These are phyloP conservation scores for Dactylis glomerata DNA, from an alignment of 176 grass and related monocot genomes.

Conservation along the genomic window DNA sequence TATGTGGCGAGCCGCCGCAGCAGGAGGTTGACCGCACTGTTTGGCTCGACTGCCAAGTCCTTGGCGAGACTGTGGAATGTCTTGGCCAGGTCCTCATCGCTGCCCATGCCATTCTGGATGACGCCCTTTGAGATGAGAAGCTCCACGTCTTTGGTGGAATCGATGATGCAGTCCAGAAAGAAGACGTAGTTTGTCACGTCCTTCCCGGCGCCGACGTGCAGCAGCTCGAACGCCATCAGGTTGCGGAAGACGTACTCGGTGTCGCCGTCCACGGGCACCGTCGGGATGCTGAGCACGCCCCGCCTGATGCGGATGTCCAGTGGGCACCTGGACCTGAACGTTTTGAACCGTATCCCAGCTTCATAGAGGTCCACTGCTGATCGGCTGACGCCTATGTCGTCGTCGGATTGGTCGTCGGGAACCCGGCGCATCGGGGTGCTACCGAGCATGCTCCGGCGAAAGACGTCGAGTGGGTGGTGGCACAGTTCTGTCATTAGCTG, in stretches of 20 bases:
- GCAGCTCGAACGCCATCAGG: slow-evolving; percentile 85
- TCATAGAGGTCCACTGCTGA: too few relatives aligned
- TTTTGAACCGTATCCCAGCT: too few relatives aligned
- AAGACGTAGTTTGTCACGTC: slow-evolving; percentile 40
- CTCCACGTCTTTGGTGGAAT: neutral
- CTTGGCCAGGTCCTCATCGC: neutral
- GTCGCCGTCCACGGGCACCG: slow-evolving; percentile 59
- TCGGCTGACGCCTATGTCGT: too few relatives aligned
- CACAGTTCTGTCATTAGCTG: too few relatives aligned
- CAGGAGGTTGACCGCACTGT: neutral
- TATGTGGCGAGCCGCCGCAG: neutral
- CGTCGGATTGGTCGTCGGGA: too few relatives aligned
- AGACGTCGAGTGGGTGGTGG: too few relatives aligned
- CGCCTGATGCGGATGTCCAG: neutral
- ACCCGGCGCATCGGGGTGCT: too few relatives aligned
- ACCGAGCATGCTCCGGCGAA: too few relatives aligned
- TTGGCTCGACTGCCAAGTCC: neutral
- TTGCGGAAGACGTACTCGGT: slow-evolving; percentile 84
- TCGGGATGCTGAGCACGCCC: slow-evolving; percentile 44
- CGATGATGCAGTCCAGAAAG: neutral
- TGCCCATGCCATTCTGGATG: neutral
- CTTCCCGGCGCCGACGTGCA: slow-evolving; percentile 63
- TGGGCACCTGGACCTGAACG: too few relatives aligned
- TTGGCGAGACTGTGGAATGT: neutral
- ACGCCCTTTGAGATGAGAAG: neutral